Evolutionary conservation across 805 yeast genomes (phyloP).

Genomic region (Nakazawaea anatomiae): DNA sequence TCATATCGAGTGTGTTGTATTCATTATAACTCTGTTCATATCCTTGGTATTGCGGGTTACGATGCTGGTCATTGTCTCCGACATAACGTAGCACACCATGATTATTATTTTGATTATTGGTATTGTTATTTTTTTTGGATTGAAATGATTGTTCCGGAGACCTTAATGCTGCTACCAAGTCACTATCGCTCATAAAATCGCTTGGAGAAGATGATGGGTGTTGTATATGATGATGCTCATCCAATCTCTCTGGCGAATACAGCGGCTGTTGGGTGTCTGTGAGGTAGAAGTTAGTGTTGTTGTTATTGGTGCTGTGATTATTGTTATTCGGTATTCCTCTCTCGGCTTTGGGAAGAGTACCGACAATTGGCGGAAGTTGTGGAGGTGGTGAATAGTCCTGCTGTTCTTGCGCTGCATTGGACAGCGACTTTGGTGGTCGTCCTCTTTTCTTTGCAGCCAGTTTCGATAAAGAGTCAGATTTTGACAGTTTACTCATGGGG

Average conservation of each 20-base stretch:
- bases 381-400: constrained; percentile 6
- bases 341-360: constrained; percentile 2
- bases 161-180: constrained; percentile 36
- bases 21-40: neutral
- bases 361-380: constrained; percentile 9
- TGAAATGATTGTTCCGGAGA: constrained; percentile 10
- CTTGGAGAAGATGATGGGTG: constrained; percentile 39
- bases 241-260: neutral
- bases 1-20: neutral
- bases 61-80: neutral
- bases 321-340: neutral
- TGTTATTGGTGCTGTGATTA: too few relatives aligned
- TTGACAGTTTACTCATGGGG: constrained; percentile 2
- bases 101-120: neutral
- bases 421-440: constrained; percentile 20
- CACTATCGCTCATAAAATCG: constrained; percentile 50
- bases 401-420: neutral
- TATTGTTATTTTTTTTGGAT: neutral
- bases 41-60: neutral
- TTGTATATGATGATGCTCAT: neutral
- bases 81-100: too few relatives aligned
- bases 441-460: constrained; percentile 24
- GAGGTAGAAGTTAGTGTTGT: neutral
- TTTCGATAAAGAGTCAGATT: constrained; percentile 6
- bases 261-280: neutral